Evolutionary conservation across 2,329 filamentous ascomycete genomes (phyloP).

Genomic region (Nothophoma quercina): DNA sequence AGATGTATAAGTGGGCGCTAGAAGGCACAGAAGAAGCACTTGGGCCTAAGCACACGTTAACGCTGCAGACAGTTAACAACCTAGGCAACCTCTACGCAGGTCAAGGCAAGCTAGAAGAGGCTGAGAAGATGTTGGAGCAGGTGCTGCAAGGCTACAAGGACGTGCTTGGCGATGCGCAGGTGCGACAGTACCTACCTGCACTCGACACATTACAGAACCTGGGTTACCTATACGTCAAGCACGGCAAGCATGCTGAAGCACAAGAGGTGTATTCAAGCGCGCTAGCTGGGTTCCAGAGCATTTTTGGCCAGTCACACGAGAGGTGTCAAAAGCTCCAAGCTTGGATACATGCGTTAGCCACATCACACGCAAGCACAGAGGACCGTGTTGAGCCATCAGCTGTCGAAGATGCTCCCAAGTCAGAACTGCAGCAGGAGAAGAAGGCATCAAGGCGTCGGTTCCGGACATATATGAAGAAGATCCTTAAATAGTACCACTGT

Average conservation of each 20-base stretch:
- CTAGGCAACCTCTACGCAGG: background rate
- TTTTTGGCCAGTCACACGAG: background rate
- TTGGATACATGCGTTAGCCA: background rate
- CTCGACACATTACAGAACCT: background rate
- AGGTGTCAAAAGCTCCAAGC: background rate
- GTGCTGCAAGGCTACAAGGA: background rate
- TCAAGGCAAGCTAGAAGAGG: background rate
- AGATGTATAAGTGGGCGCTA: too few species aligned
- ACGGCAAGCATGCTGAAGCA: constrained; percentile 13
- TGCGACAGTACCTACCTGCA: background rate
- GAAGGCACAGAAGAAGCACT: background rate
- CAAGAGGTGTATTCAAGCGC: constrained; percentile 12
- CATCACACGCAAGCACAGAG: background rate
- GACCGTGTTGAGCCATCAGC: background rate
- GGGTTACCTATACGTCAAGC: constrained; percentile 11
- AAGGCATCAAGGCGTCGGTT: background rate
- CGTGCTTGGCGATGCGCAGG: background rate
- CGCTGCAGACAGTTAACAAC: background rate
- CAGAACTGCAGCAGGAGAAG: background rate
- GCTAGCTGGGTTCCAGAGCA: constrained; percentile 1
- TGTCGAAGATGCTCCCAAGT: background rate
- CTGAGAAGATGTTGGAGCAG: background rate
- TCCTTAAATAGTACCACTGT: background rate
- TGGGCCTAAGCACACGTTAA: background rate
- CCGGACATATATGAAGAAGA: background rate